These are phyloP conservation scores for Polygonum maritimum DNA, from an alignment of 148 eudicot species.

Conservation along the genomic window DNA sequence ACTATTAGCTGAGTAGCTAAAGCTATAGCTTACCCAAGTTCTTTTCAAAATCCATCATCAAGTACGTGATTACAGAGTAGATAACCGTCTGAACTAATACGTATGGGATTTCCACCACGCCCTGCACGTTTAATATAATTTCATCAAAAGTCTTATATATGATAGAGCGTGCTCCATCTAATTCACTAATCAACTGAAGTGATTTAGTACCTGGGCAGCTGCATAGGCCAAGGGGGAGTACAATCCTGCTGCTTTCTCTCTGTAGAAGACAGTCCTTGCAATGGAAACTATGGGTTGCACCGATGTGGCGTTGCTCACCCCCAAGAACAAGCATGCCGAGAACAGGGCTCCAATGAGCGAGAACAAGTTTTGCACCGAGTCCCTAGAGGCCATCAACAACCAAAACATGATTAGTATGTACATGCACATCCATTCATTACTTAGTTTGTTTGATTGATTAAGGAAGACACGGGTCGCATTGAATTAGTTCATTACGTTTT, in stretches of 20 bases:
- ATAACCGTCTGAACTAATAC: constrained; percentile 49
- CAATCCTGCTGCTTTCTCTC: constrained; percentile 96
- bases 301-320: constrained; percentile 68
- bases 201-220: constrained; percentile 49
- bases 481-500: constrained; percentile 40
- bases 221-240: constrained; percentile 78
- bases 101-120: constrained; percentile 78
- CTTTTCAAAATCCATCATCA: constrained; percentile 76
- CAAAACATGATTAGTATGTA: not conserved
- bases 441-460: no score
- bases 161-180: no score
- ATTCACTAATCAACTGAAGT: not conserved
- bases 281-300: constrained; percentile 82
- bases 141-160: not conserved
- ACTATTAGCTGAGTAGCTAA: no score
- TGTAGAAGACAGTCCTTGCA: constrained; percentile 83
- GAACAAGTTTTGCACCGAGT: constrained; percentile 39
- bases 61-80: constrained; percentile 67
- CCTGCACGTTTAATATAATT: constrained; percentile 28
- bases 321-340: constrained; percentile 59
- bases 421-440: not conserved
- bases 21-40: constrained; percentile 33
- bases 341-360: constrained; percentile 67
- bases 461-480: no score
- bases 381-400: constrained; percentile 29